Base-by-base conservation (phyloP, 179 eudicot genomes). In the Monotropa hypopitys region DNA sequence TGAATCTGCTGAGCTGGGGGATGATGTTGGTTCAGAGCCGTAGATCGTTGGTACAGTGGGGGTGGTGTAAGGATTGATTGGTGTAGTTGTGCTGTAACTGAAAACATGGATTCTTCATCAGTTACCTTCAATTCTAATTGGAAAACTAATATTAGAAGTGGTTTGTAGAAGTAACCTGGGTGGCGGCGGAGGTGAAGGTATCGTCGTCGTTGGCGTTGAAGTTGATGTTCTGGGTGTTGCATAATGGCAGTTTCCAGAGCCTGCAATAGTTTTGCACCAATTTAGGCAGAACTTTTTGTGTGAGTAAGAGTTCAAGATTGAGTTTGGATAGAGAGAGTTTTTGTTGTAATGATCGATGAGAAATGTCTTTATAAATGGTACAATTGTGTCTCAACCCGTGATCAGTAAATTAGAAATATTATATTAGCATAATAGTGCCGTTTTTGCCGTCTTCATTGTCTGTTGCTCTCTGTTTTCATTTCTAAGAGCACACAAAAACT, bases 21-120 rank as follows among this genome's bases (percentile, higher is more conserved):
- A 84, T 61, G 86, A 93, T 72, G 86, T 83, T 45, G 98, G 98
- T 82, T 85, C 94, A 38, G 79, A 70, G 38, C 90, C 94, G 40
- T 75, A 86, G 73, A 61, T 85, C 40, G 80, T 66, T 70, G 91
- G 85, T 43, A 82, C 83, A 65, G 80, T 81, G 20, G 91, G 89
- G 59, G 87, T 82, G 65, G 87, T 83, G 80, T 79, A 81, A 42
- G 87, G 88, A 75, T 78, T 80, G 65, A 78, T 61, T 3, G 90
- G 85, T 23, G 88, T 30, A 43, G 63, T 80, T 15, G 78, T 82
- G 87, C 88, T 86, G 88, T 69, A 82, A 78, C 54, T 23, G 47
- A 3, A 49, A 78, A 81, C 13, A 54, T 32, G 30, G 28, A 46
- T 32, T 8, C 54, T 18, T 40, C 12, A n/a, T 72, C 45, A 40